Conservation (phyloP, 306 rosid genomes). For the Lablab purpureus region DNA sequence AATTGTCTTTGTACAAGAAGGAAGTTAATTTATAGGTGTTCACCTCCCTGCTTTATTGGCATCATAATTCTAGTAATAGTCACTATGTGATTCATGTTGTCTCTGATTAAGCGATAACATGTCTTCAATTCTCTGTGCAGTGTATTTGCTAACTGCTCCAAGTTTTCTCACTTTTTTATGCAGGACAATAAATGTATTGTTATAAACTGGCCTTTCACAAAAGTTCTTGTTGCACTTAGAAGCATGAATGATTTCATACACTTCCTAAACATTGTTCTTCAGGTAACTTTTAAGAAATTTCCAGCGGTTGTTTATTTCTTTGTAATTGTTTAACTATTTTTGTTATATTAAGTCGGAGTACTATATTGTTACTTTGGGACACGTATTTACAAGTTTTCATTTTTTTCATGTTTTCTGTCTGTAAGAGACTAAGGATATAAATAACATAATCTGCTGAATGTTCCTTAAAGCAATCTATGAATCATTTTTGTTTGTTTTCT, state of each 20-base stretch:
- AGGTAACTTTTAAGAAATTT: constrained; percentile 56
- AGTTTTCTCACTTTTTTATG: constrained; percentile 36
- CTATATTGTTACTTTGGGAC: not conserved
- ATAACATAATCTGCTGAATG: not conserved
- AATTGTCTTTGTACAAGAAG: not conserved
- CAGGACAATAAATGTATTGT: constrained; percentile 68
- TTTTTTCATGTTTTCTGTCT: not conserved
- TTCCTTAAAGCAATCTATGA: not conserved
- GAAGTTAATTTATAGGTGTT: constrained; percentile 2
- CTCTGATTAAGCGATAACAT: not conserved
- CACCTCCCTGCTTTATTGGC: not conserved
- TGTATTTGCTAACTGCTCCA: constrained; percentile 1
- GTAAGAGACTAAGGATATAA: constrained; percentile 12
- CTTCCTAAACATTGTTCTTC: constrained; percentile 75
- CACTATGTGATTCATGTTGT: constrained; percentile 2
- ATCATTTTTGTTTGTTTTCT: not conserved
- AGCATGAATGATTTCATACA: constrained; percentile 73
- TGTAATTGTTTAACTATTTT: not conserved
- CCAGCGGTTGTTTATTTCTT: not conserved
- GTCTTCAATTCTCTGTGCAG: constrained; percentile 3
- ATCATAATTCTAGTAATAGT: constrained; percentile 8
- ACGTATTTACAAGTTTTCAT: not conserved
- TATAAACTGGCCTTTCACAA: constrained; percentile 53
- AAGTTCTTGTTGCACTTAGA: constrained; percentile 66
- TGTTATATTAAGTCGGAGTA: constrained; percentile 10